Conservation (phyloP, 2,329 filamentous ascomycete genomes). For the Balansia obtecta region DNA sequence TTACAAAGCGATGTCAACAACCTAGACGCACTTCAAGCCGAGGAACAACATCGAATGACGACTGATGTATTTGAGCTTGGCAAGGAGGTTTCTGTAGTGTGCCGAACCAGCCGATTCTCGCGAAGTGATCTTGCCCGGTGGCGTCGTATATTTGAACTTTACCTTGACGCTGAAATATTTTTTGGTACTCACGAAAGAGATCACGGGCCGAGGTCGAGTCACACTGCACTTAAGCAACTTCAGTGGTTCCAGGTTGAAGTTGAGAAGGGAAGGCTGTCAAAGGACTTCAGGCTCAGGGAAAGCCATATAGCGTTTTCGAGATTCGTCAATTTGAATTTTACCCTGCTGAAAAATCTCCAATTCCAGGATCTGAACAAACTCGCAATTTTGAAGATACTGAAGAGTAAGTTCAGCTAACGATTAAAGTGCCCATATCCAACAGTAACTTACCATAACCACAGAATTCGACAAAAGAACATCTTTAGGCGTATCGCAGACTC, state of each 20-base stretch:
- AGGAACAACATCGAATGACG: constrained; percentile 52
- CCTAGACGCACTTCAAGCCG: constrained; percentile 54
- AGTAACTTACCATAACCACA: constrained; percentile 18
- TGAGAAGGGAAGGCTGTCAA: constrained; percentile 42
- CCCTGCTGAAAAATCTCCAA: constrained; percentile 65
- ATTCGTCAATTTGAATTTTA: constrained; percentile 62
- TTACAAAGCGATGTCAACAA: constrained; percentile 59
- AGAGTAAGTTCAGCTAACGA: constrained; percentile 42
- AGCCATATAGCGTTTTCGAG: constrained; percentile 52
- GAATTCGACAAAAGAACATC: constrained; percentile 81
- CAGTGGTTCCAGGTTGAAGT: constrained; percentile 62
- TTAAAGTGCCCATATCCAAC: background rate
- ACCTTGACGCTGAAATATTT: constrained; percentile 69
- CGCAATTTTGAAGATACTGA: constrained; percentile 72
- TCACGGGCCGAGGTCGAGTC: constrained; percentile 53
- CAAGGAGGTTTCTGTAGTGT: constrained; percentile 48
- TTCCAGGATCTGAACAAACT: constrained; percentile 76
- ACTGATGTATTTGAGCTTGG: constrained; percentile 52
- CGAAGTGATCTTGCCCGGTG: constrained; percentile 61
- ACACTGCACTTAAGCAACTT: constrained; percentile 53
- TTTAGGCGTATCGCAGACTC: constrained; percentile 52
- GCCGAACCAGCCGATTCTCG: constrained; percentile 49
- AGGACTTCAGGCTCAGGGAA: constrained; percentile 51
- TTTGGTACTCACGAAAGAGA: constrained; percentile 66
- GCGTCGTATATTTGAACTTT: constrained; percentile 72